phyloP scores from a whole-genome alignment of 2,329 filamentous ascomycete species.

The Onygena corvina region DNA sequence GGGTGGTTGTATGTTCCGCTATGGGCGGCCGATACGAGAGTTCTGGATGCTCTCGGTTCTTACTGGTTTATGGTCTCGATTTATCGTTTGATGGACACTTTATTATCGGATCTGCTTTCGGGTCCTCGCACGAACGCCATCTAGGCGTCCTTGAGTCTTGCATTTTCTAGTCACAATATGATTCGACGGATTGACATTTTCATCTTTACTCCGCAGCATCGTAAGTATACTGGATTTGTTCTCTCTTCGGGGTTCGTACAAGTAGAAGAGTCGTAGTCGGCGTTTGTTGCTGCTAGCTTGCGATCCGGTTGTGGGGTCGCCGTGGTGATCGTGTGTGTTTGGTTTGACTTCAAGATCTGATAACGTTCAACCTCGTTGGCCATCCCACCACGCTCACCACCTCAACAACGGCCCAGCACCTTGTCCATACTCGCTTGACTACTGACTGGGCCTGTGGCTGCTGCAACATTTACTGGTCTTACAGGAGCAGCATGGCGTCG shows the following conservation, averaged over 20 bases:
- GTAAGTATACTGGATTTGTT: no score
- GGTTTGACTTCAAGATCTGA: not conserved
- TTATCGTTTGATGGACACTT: not conserved
- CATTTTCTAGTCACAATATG: not conserved
- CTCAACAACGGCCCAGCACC: not conserved
- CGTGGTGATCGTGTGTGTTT: constrained; percentile 1
- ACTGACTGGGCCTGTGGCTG: not conserved
- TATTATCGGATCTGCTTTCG: not conserved
- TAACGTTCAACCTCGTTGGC: not conserved
- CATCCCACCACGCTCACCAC: not conserved
- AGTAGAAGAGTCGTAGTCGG: no score
- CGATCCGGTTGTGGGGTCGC: not conserved
- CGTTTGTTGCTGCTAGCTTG: no score
- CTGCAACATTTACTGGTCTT: not conserved
- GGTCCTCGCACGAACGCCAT: not conserved
- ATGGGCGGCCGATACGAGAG: not conserved
- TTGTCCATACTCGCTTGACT: not conserved
- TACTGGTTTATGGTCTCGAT: not conserved
- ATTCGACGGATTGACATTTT: not conserved
- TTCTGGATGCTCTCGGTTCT: not conserved
- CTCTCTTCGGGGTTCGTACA: no score
- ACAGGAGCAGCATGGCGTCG: not conserved
- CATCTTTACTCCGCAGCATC: no score
- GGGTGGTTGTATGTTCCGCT: constrained; percentile 6
- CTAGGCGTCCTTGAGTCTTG: no score